Evolutionary conservation across 371 early-diverging fungal species (phyloP).

Genomic region (Lichtheimia ramosa): DNA sequence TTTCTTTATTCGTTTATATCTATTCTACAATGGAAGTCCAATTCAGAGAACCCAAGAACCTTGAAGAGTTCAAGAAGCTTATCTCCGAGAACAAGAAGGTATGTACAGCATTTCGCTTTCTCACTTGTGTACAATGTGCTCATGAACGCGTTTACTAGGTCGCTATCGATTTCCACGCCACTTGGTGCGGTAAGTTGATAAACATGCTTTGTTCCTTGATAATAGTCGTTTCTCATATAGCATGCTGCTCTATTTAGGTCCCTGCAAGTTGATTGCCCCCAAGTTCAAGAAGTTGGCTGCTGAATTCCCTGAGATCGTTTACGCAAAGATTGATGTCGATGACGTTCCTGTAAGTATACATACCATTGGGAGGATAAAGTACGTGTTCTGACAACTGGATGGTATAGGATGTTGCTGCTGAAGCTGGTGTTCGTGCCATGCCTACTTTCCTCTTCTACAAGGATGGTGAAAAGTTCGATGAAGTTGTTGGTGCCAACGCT

Average conservation of each 20-base stretch:
- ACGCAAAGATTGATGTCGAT: conserved; percentile 88
- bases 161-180: conserved; percentile 69
- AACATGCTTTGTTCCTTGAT: too few species aligned
- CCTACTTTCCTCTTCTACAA: conserved; percentile 88
- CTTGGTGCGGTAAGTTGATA: conserved; percentile 53
- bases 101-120: not conserved
- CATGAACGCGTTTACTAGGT: conserved; percentile 24
- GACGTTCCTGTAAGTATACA: conserved; percentile 47
- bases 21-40: not conserved
- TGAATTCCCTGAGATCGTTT: conserved; percentile 56
- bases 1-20: too few species aligned
- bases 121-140: too few species aligned
- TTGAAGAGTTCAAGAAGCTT: conserved; percentile 30
- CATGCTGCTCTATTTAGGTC: conserved; percentile 29
- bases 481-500: conserved; percentile 74
- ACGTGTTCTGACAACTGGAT: not conserved
- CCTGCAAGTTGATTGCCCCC: conserved; percentile 90
- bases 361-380: not conserved
- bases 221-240: too few species aligned
- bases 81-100: conserved; percentile 27
- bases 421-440: conserved; percentile 80
- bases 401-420: conserved; percentile 65
- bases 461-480: conserved; percentile 68
- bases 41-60: conserved; percentile 24
- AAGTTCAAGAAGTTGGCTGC: conserved; percentile 60